phyloP scores from a whole-genome alignment of 768 basidiomycete species.

The Terana coerulea region DNA sequence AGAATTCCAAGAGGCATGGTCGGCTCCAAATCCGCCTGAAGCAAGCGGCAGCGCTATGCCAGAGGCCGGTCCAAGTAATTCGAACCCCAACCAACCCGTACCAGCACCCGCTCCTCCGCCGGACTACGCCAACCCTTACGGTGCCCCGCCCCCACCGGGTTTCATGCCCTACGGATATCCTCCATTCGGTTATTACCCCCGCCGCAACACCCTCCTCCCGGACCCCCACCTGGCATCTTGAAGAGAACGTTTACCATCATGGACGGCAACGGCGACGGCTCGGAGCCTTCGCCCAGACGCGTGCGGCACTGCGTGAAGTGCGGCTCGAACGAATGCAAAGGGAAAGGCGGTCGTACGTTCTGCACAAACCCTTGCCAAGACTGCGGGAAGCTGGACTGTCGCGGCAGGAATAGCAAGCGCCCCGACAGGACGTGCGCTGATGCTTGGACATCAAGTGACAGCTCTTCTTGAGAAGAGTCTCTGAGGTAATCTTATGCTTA shows the following conservation, averaged over 20 bases:
- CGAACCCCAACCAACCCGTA: constrained; percentile 4
- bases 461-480: not conserved
- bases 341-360: constrained; percentile 73
- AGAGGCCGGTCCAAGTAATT: constrained; percentile 7
- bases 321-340: constrained; percentile 77
- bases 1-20: constrained; percentile 61
- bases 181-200: constrained; percentile 19
- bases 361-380: constrained; percentile 77
- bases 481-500: too few relatives aligned
- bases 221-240: constrained; percentile 10
- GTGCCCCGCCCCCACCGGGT: constrained; percentile 11
- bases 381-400: constrained; percentile 78
- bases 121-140: constrained; percentile 13
- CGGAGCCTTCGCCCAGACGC: constrained; percentile 43
- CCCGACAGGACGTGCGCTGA: constrained; percentile 74
- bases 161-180: constrained; percentile 22
- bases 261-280: constrained; percentile 19
- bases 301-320: constrained; percentile 83
- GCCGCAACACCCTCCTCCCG: constrained; percentile 5
- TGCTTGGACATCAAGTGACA: constrained; percentile 33
- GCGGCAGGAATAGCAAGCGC: constrained; percentile 70
- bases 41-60: constrained; percentile 9
- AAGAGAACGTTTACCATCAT: constrained; percentile 27
- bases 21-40: constrained; percentile 40
- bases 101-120: constrained; percentile 9